Conservation (phyloP, 2,329 filamentous ascomycete species). For the Seiridium cupressi region DNA sequence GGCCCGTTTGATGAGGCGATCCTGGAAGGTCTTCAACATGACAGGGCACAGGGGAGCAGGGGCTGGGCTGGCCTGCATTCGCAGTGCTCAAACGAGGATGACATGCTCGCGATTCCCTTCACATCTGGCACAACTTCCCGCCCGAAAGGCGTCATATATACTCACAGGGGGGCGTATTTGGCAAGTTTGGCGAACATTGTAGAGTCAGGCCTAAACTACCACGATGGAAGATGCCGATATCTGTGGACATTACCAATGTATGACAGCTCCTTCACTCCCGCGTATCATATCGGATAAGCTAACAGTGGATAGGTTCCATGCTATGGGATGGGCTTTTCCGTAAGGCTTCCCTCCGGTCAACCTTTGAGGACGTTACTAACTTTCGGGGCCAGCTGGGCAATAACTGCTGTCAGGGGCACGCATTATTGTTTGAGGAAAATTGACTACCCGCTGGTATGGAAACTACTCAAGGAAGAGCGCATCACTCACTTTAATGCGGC, state of each 20-base stretch:
- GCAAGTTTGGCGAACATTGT: conserved; percentile 83
- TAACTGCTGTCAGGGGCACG: conserved; percentile 91
- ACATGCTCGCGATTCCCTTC: conserved; percentile 83
- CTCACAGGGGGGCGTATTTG: conserved; percentile 83
- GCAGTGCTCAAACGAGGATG: conserved; percentile 73
- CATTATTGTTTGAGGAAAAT: conserved; percentile 94
- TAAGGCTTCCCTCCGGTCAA: conserved; percentile 15
- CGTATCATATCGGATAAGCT: conserved; percentile 2
- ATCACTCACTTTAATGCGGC: conserved; percentile 96
- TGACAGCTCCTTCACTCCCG: background rate
- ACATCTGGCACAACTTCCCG: conserved; percentile 89
- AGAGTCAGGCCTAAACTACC: conserved; percentile 79
- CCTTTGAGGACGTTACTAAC: background rate
- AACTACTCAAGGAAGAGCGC: conserved; percentile 76
- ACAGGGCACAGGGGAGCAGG: conserved; percentile 59
- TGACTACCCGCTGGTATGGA: conserved; percentile 92
- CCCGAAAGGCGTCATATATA: conserved; percentile 92
- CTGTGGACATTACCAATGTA: conserved; percentile 93
- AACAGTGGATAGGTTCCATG: conserved; percentile 52
- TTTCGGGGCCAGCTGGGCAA: conserved; percentile 58
- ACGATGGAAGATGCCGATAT: conserved; percentile 71
- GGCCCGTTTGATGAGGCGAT: conserved; percentile 85
- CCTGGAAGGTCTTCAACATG: conserved; percentile 73
- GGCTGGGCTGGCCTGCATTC: conserved; percentile 78
- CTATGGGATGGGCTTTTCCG: conserved; percentile 81